Conservation (phyloP, 2,329 filamentous ascomycete genomes). For the Fusarium phyllophilum region DNA sequence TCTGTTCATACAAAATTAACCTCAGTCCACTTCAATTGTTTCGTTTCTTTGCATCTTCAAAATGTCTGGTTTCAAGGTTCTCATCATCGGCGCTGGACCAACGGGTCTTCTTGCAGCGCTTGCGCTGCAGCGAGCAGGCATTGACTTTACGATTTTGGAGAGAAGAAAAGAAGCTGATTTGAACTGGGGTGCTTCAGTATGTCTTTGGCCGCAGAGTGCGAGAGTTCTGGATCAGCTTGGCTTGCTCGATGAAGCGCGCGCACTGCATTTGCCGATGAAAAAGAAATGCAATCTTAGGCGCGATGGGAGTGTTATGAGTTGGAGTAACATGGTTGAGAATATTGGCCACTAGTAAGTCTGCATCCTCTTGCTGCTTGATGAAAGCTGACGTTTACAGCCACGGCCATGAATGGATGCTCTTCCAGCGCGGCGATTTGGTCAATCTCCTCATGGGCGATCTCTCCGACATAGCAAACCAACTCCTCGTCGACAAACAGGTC, state of each 20-base stretch:
- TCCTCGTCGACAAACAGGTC: constrained; percentile 25
- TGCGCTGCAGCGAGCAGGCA: constrained; percentile 2
- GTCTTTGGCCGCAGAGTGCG: constrained; percentile 25
- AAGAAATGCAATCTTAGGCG: constrained; percentile 25
- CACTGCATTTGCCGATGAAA: constrained; percentile 3
- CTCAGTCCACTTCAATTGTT: background rate
- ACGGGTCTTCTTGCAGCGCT: constrained; percentile 15
- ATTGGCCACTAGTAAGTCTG: constrained; percentile 9
- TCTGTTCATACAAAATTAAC: background rate
- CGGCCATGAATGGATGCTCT: constrained; percentile 34
- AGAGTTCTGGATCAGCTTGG: constrained; percentile 20
- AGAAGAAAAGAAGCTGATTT: constrained; percentile 12
- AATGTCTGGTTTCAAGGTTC: constrained; percentile 21
- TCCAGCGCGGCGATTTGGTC: constrained; percentile 25
- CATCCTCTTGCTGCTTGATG: background rate
- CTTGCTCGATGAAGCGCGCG: background rate
- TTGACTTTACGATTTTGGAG: constrained; percentile 19
- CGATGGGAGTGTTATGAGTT: constrained; percentile 12
- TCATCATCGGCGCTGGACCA: constrained; percentile 21
- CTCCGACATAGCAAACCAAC: background rate
- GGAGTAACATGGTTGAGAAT: constrained; percentile 29
- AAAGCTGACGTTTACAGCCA: background rate
- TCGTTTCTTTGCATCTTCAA: background rate
- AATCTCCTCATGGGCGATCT: constrained; percentile 23
- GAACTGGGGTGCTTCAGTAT: constrained; percentile 20